Evolutionary conservation across 2,329 filamentous ascomycete genomes (phyloP).

Genomic region (Camillea tinctor): DNA sequence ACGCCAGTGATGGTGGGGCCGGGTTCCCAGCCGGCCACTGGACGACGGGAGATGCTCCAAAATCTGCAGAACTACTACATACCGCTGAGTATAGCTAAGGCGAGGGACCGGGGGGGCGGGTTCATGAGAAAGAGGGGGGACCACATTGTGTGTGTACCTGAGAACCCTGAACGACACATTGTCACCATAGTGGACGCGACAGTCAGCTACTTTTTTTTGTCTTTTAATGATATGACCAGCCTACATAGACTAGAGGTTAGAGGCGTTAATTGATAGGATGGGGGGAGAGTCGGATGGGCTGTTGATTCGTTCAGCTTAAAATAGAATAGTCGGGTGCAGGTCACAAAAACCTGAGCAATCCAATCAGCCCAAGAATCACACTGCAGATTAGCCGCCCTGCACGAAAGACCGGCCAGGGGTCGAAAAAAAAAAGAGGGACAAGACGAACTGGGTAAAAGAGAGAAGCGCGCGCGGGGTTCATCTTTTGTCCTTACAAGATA

Average conservation of each 20-base stretch:
- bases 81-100: conserved; percentile 4
- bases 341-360: conserved; percentile 11
- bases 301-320: conserved; percentile 28
- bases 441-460: background rate
- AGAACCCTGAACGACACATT: background rate
- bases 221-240: conserved; percentile 1
- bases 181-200: background rate
- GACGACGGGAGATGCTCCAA: conserved; percentile 10
- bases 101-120: background rate
- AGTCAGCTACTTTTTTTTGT: conserved; percentile 4
- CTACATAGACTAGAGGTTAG: conserved; percentile 7
- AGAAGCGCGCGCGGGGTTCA: conserved; percentile 21
- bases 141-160: conserved; percentile 11
- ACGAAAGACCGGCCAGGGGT: conserved; percentile 13
- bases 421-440: conserved; percentile 13
- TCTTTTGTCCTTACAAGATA: background rate
- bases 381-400: conserved; percentile 24
- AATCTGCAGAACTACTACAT: conserved; percentile 12
- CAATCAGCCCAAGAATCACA: conserved; percentile 30
- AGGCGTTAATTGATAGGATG: conserved; percentile 7
- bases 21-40: conserved; percentile 23
- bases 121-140: no score
- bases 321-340: conserved; percentile 26
- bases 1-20: conserved; percentile 22
- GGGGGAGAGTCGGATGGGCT: conserved; percentile 3